phyloP scores from a whole-genome alignment of 192 early-diverging fungal species.

The Gamsiella multidivaricata region DNA sequence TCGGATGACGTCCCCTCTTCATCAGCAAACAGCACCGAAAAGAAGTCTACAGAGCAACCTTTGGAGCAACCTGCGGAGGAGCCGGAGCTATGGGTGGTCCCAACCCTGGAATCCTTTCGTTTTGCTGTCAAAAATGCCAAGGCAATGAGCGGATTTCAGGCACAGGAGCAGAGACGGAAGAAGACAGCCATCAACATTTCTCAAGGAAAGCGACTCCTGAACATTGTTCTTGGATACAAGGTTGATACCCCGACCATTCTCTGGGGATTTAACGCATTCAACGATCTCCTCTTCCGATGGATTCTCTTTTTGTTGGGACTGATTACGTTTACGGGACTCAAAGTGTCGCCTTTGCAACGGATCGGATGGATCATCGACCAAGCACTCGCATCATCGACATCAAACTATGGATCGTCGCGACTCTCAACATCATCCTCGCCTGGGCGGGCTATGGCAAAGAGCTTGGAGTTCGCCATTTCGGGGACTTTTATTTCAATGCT shows the following conservation, averaged over 20 bases:
- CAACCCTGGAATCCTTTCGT: constrained; percentile 16
- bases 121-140: constrained; percentile 2
- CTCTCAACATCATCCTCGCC: constrained; percentile 27
- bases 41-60: background rate
- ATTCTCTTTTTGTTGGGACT: constrained; percentile 44
- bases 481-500: constrained; percentile 51
- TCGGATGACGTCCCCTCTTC: no score
- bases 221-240: constrained; percentile 26
- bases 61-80: background rate
- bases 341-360: constrained; percentile 38
- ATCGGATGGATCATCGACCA: constrained; percentile 50
- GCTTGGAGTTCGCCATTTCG: constrained; percentile 39
- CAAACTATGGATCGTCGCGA: constrained; percentile 22
- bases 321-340: constrained; percentile 40
- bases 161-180: background rate
- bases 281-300: constrained; percentile 50
- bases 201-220: constrained; percentile 19
- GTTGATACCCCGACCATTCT: constrained; percentile 34
- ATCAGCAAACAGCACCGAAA: no score
- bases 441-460: constrained; percentile 43
- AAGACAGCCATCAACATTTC: constrained; percentile 35
- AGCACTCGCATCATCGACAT: constrained; percentile 11
- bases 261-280: constrained; percentile 45
- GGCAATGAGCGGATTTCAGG: background rate
- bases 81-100: constrained; percentile 36